phyloP scores from a whole-genome alignment of 2,329 filamentous ascomycete genomes.

The Tolypocladium pustulatum region DNA sequence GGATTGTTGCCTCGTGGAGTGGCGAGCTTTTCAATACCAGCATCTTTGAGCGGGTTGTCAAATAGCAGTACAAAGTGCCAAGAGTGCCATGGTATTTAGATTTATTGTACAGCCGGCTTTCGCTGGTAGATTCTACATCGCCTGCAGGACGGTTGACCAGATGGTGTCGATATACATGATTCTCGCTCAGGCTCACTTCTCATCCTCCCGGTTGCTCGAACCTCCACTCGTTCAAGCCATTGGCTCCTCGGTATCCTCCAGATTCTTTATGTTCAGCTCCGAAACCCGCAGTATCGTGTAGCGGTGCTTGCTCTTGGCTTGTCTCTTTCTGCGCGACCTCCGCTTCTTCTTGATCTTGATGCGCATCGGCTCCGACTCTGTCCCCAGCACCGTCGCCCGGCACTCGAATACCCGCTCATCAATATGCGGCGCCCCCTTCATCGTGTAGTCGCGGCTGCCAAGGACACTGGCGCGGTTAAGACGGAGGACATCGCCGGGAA shows the following conservation, averaged over 20 bases:
- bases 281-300: constrained; percentile 81
- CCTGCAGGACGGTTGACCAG: neutral
- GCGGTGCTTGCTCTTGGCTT: constrained; percentile 78
- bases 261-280: constrained; percentile 57
- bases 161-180: neutral
- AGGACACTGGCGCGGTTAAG: constrained; percentile 76
- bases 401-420: constrained; percentile 80
- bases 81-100: neutral
- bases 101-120: constrained; percentile 5
- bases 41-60: neutral
- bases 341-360: constrained; percentile 74
- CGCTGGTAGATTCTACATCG: constrained; percentile 2
- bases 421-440: constrained; percentile 72
- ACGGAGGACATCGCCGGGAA: constrained; percentile 75
- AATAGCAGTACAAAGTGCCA: neutral
- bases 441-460: constrained; percentile 81
- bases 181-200: neutral
- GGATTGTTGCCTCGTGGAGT: neutral
- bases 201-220: neutral
- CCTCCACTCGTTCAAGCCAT: neutral
- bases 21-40: neutral
- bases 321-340: constrained; percentile 62
- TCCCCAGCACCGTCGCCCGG: constrained; percentile 72
- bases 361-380: constrained; percentile 70
- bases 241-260: constrained; percentile 26